Evolutionary conservation across 2,329 filamentous ascomycete genomes (phyloP).

Genomic region (Graphilbum fragrans): DNA sequence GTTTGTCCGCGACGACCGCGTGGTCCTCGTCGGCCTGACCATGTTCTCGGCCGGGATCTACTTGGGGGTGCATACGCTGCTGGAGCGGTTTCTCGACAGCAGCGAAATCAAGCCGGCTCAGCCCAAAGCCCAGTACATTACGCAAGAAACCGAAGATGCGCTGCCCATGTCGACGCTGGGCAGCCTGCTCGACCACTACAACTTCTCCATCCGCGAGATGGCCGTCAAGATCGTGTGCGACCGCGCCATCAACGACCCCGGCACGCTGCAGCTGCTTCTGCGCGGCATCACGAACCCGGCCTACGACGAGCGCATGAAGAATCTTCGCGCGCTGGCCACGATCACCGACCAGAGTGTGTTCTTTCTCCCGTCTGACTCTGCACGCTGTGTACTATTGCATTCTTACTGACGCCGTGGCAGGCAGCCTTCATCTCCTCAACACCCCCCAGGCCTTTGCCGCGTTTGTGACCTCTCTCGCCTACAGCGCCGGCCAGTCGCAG

Average conservation of each 20-base stretch:
- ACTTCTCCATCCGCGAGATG: constrained; percentile 59
- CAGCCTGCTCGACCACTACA: constrained; percentile 58
- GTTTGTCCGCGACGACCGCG: constrained; percentile 35
- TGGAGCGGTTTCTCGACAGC: constrained; percentile 48
- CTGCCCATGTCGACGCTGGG: constrained; percentile 54
- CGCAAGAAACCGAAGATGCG: constrained; percentile 63
- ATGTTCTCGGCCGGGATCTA: constrained; percentile 48
- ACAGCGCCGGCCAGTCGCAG: constrained; percentile 36
- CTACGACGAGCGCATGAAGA: constrained; percentile 46
- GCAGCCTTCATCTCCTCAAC: constrained; percentile 34
- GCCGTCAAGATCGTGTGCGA: constrained; percentile 47
- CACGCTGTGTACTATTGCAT: constrained; percentile 12
- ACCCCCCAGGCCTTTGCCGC: constrained; percentile 39
- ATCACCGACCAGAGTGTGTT: constrained; percentile 35
- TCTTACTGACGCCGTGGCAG: constrained; percentile 17
- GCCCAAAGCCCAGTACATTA: constrained; percentile 60
- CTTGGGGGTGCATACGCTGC: constrained; percentile 42
- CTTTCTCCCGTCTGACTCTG: constrained; percentile 6
- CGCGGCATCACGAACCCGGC: constrained; percentile 46
- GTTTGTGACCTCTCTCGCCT: constrained; percentile 47
- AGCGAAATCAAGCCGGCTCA: constrained; percentile 54
- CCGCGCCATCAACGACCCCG: constrained; percentile 44
- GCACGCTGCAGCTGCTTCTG: constrained; percentile 37
- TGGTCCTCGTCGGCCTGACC: constrained; percentile 38
- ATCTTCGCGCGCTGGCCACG: constrained; percentile 42